Evolutionary conservation across 306 rosid genomes (phyloP).

Genomic region (Luffa aegyptiaca): DNA sequence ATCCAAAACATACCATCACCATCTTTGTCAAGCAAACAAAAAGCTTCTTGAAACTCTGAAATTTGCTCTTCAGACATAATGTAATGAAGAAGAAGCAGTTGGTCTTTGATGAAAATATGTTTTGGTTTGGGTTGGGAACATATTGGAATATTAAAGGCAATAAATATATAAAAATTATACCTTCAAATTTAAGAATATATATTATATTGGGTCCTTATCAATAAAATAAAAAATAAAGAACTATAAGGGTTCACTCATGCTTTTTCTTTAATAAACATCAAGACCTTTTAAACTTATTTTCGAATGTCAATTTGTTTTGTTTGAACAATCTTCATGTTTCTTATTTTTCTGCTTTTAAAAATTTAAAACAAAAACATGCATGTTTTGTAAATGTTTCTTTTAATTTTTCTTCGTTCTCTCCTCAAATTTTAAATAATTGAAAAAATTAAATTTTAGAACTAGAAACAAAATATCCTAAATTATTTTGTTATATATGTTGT

Average conservation of each 20-base stretch:
- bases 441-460: too few relatives aligned
- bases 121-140: background rate
- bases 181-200: background rate
- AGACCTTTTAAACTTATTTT: background rate
- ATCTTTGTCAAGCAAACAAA: constrained; percentile 78
- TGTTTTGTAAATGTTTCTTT: too few relatives aligned
- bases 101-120: background rate
- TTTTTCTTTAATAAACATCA: background rate
- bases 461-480: too few relatives aligned
- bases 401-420: too few relatives aligned
- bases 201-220: background rate
- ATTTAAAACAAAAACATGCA: too few relatives aligned
- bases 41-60: constrained; percentile 76
- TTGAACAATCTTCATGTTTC: background rate
- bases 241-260: background rate
- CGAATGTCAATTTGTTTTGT: background rate
- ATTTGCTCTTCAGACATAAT: constrained; percentile 65
- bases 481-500: too few relatives aligned
- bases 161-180: background rate
- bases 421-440: too few relatives aligned
- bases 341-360: background rate
- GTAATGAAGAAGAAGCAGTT: background rate
- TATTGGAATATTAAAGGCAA: background rate
- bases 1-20: constrained; percentile 48
- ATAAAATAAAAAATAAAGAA: too few relatives aligned